A percentile compares a stretch with the other conserved stretches of the same genome.
These are phyloP conservation scores for Heracleum sosnowskyi DNA, from an alignment of 129 eudicot species.

Conservation along the genomic window DNA sequence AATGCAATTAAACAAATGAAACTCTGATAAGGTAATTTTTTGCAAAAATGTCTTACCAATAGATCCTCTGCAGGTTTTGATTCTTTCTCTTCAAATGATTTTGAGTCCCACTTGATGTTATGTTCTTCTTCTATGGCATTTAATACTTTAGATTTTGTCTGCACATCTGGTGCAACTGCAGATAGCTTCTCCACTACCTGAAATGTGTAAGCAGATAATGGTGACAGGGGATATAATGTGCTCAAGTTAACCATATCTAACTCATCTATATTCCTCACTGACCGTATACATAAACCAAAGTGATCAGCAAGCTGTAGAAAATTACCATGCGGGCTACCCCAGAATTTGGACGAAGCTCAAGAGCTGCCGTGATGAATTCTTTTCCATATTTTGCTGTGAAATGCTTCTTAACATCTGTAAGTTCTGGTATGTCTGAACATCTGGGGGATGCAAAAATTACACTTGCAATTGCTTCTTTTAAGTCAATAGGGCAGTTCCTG, in stretches of 20 bases:
- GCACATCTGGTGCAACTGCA: conserved; percentile 73
- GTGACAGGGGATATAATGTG: not conserved
- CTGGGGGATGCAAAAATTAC: conserved; percentile 86
- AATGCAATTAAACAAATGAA: not conserved
- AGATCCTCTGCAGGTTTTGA: conserved; percentile 46
- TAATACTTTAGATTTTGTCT: conserved; percentile 55
- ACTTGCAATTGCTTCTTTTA: conserved; percentile 90
- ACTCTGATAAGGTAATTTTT: conserved; percentile 10
- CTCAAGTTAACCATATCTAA: conserved; percentile 2
- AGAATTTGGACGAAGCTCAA: conserved; percentile 72
- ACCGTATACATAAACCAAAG: not conserved
- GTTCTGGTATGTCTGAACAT: conserved; percentile 82
- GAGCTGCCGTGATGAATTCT: conserved; percentile 65
- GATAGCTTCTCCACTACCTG: conserved; percentile 96
- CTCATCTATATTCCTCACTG: not conserved
- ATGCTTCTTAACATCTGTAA: conserved; percentile 62
- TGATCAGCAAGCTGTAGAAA: not conserved
- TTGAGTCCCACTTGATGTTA: conserved; percentile 68
- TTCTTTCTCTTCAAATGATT: conserved; percentile 53
- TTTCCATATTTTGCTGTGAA: conserved; percentile 82
- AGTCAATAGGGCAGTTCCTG: conserved; percentile 85
- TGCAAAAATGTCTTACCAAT: conserved; percentile 33
- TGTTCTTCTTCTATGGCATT: conserved; percentile 73
- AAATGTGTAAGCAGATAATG: conserved; percentile 9
- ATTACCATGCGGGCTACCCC: conserved; percentile 87